Conservation (phyloP, 441 rosid genomes). For the Euphorbia celastroides region DNA sequence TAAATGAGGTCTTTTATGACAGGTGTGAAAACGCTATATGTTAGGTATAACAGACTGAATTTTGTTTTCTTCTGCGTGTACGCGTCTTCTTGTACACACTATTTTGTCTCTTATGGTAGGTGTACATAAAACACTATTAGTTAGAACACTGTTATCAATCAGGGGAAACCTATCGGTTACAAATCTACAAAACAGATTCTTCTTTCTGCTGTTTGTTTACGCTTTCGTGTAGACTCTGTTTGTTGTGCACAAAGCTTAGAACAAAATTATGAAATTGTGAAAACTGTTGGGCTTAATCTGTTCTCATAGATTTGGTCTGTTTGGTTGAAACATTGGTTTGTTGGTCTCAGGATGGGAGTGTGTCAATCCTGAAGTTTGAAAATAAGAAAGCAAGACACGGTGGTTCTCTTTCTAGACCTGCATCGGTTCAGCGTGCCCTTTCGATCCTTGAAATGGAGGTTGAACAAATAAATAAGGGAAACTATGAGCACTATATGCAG, state of each 20-base stretch:
- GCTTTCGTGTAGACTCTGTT: not conserved
- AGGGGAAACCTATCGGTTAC: not conserved
- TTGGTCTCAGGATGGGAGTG: constrained; percentile 70
- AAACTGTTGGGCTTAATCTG: not conserved
- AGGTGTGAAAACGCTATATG: not conserved
- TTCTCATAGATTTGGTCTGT: not conserved
- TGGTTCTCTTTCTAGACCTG: constrained; percentile 51
- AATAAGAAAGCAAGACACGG: constrained; percentile 52
- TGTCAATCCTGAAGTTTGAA: constrained; percentile 72
- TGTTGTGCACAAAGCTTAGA: not conserved
- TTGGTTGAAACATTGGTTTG: constrained; percentile 8
- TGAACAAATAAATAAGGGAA: constrained; percentile 92
- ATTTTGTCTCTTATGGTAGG: too few relatives aligned
- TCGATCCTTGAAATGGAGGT: constrained; percentile 96
- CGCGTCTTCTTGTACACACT: too few relatives aligned
- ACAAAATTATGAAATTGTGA: not conserved
- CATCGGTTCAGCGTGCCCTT: constrained; percentile 87
- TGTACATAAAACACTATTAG: too few relatives aligned
- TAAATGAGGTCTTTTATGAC: not conserved
- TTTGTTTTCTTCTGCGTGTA: too few relatives aligned
- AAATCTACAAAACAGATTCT: not conserved
- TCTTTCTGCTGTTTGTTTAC: not conserved
- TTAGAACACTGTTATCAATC: too few relatives aligned
- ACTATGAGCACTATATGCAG: constrained; percentile 91
- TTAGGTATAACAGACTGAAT: not conserved